Evolutionary conservation across 768 basidiomycete genomes (phyloP).

Genomic region (Agaricus bisporus): DNA sequence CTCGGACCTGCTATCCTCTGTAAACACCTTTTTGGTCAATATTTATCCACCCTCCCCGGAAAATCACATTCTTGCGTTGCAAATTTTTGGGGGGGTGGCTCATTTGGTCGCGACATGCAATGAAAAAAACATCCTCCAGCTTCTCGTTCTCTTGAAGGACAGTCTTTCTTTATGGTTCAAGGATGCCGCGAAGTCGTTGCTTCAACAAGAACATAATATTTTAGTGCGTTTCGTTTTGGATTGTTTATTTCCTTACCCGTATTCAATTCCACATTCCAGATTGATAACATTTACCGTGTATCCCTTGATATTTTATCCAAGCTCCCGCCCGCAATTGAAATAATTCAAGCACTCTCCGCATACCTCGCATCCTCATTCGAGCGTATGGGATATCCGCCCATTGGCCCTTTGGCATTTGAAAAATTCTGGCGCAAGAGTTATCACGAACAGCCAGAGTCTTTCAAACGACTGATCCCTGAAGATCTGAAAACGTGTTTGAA

Average conservation of each 20-base stretch:
- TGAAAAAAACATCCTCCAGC: slow-evolving; percentile 21
- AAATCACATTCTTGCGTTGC: slow-evolving; percentile 17
- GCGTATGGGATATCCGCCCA: slow-evolving; percentile 37
- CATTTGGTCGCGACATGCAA: slow-evolving; percentile 24
- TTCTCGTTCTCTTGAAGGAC: slow-evolving; percentile 30
- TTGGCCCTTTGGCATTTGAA: slow-evolving; percentile 48
- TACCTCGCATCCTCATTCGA: slow-evolving; percentile 48
- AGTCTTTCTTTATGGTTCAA: slow-evolving; percentile 47
- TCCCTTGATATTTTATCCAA: slow-evolving; percentile 33
- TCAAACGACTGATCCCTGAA: slow-evolving; percentile 31
- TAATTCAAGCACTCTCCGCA: slow-evolving; percentile 32
- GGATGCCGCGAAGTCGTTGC: slow-evolving; percentile 35
- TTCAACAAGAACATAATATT: slow-evolving; percentile 38
- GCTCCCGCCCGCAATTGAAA: slow-evolving; percentile 32
- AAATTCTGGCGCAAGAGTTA: slow-evolving; percentile 56
- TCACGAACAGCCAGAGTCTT: slow-evolving; percentile 31
- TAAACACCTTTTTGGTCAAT: slow-evolving; percentile 24
- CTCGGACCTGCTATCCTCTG: slow-evolving; percentile 18
- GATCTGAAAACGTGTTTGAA: slow-evolving; percentile 38
- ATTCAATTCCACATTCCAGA: slow-evolving; percentile 15
- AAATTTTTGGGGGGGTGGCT: slow-evolving; percentile 30
- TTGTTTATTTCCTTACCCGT: background rate
- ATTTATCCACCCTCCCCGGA: slow-evolving; percentile 30
- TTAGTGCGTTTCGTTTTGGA: slow-evolving; percentile 30
- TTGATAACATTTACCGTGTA: slow-evolving; percentile 36